Conservation (phyloP, 352 stramenopile genomes). For the Peronosclerospora sorghi region DNA sequence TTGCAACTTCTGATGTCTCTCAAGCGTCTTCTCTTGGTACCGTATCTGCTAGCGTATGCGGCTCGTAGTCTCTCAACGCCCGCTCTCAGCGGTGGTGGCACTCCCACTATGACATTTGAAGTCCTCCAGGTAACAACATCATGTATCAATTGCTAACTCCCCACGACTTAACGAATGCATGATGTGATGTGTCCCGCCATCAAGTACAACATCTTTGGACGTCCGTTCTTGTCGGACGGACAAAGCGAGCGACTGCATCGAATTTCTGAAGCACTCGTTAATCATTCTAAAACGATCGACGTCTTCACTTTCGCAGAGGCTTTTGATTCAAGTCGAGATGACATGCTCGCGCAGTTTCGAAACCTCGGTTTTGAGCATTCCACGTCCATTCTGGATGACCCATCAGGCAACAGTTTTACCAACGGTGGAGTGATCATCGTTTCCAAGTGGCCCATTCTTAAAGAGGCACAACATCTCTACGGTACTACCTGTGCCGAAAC, state of each 20-base stretch:
- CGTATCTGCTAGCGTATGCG: too few species aligned
- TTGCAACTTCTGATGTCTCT: too few species aligned
- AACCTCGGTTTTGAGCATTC: slow-evolving; percentile 41
- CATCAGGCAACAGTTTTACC: slow-evolving; percentile 72
- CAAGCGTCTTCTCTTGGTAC: too few species aligned
- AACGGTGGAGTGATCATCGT: slow-evolving; percentile 73
- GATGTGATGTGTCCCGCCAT: not conserved
- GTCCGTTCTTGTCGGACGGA: slow-evolving; percentile 62
- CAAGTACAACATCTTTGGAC: slow-evolving; percentile 82
- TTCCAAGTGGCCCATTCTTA: slow-evolving; percentile 70
- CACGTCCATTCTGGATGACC: slow-evolving; percentile 61
- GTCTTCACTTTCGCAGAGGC: slow-evolving; percentile 70
- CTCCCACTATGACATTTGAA: not conserved
- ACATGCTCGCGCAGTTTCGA: slow-evolving; percentile 54
- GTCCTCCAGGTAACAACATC: not conserved
- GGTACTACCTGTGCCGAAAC: slow-evolving; percentile 64
- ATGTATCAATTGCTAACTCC: slow-evolving; percentile 1
- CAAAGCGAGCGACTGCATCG: slow-evolving; percentile 54
- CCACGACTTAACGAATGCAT: not conserved
- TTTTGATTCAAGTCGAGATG: slow-evolving; percentile 31
- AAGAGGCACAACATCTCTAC: slow-evolving; percentile 72
- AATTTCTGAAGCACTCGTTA: slow-evolving; percentile 38
- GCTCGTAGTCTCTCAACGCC: too few species aligned
- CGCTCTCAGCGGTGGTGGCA: too few species aligned
- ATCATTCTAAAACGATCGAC: slow-evolving; percentile 42